phyloP scores from a whole-genome alignment of 257 asterid species.

The Lavandula angustifolia region DNA sequence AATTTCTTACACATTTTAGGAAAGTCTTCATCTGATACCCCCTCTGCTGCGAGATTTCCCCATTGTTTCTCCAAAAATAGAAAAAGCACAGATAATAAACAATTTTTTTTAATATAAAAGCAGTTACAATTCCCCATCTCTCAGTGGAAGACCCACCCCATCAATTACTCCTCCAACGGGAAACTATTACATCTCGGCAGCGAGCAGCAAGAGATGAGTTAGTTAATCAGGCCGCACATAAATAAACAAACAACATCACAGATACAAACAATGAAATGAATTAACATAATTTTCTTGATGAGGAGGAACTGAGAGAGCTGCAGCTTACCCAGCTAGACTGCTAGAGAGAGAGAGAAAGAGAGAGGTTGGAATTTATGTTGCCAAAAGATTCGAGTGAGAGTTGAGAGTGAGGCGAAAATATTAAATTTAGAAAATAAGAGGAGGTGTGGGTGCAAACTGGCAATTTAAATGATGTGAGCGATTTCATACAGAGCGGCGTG shows the following conservation, averaged over 20 bases:
- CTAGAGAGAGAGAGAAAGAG: not conserved
- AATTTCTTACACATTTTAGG: slow-evolving; percentile 22
- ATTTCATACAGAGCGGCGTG: no score
- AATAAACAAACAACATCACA: slow-evolving; percentile 16
- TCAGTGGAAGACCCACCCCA: not conserved
- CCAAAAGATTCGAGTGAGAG: no score
- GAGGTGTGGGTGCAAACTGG: no score
- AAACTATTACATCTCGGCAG: slow-evolving; percentile 15
- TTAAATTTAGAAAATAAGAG: no score
- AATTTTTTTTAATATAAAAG: not conserved
- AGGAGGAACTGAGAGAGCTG: slow-evolving; percentile 14
- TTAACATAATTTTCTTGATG: slow-evolving; percentile 6
- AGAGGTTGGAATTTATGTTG: no score
- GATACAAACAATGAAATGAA: not conserved
- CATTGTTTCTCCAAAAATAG: slow-evolving; percentile 34
- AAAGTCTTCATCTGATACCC: slow-evolving; percentile 26
- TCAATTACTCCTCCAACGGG: slow-evolving; percentile 20
- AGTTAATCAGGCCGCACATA: slow-evolving; percentile 17
- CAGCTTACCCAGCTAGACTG: slow-evolving; percentile 26
- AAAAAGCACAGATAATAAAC: not conserved
- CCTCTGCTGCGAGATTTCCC: not conserved
- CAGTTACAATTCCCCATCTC: slow-evolving; percentile 6
- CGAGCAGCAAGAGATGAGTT: slow-evolving; percentile 16
- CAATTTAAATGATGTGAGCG: no score
- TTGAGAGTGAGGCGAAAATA: no score